Conservation (phyloP, 345 rosid species). For the Leavenworthia alabamica region DNA sequence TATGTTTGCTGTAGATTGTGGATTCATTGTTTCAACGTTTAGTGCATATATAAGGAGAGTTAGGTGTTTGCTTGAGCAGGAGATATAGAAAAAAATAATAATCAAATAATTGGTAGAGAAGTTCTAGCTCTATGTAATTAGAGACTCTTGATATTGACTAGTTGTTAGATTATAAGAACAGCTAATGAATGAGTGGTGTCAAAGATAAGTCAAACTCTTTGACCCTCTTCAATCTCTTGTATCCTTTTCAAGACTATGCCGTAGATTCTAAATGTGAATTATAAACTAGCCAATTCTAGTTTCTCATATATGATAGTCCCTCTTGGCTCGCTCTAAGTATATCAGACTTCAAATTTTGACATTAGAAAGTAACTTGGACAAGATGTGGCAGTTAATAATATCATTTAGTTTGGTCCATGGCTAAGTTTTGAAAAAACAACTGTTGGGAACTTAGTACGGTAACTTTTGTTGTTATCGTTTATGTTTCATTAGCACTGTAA, state of each 20-base stretch:
- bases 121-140: not conserved
- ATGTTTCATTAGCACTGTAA: slow-evolving; percentile 12
- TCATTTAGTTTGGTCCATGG: not conserved
- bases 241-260: slow-evolving; percentile 32
- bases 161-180: slow-evolving; percentile 61
- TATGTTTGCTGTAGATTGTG: slow-evolving; percentile 15
- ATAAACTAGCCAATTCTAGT: not conserved
- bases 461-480: not conserved
- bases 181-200: slow-evolving; percentile 60
- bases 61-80: slow-evolving; percentile 34
- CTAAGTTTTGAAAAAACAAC: slow-evolving; percentile 9
- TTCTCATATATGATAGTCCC: not conserved
- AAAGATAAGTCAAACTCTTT: slow-evolving; percentile 54
- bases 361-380: not conserved
- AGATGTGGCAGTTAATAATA: not conserved
- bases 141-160: slow-evolving; percentile 22
- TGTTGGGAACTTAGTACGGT: not conserved
- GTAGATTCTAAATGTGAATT: slow-evolving; percentile 7
- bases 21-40: slow-evolving; percentile 14
- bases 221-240: slow-evolving; percentile 35
- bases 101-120: slow-evolving; percentile 16
- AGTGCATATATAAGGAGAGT: slow-evolving; percentile 32
- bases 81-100: not conserved
- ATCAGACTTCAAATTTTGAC: not conserved
- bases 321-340: not conserved